These are phyloP conservation scores for Pulveroboletus sp. DNA, from an alignment of 768 basidiomycete genomes.

Conservation along the genomic window DNA sequence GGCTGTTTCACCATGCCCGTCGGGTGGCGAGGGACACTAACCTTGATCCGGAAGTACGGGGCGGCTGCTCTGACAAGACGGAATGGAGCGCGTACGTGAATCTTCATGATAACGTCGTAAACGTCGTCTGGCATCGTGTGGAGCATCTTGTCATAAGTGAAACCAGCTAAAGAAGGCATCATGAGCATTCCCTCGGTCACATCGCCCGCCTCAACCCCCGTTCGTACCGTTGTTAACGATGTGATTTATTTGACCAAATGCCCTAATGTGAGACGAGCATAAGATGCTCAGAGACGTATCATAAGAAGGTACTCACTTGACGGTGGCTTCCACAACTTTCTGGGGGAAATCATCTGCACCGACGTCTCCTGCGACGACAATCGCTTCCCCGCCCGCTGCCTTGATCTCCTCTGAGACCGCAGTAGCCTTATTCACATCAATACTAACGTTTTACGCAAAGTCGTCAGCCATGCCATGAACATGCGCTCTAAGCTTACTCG, in stretches of 20 bases:
- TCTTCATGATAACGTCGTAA: slow-evolving; percentile 78
- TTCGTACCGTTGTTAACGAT: slow-evolving; percentile 74
- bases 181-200: background rate
- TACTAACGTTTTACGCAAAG: slow-evolving; percentile 37
- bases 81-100: slow-evolving; percentile 87
- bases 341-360: slow-evolving; percentile 82
- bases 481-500: slow-evolving; percentile 50
- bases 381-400: slow-evolving; percentile 65
- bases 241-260: slow-evolving; percentile 84
- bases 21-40: slow-evolving; percentile 8
- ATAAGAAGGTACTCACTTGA: slow-evolving; percentile 51
- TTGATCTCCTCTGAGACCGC: slow-evolving; percentile 73
- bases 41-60: slow-evolving; percentile 82
- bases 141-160: slow-evolving; percentile 85
- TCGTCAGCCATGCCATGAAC: slow-evolving; percentile 4
- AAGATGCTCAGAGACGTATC: background rate
- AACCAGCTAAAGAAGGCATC: slow-evolving; percentile 47
- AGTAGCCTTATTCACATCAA: slow-evolving; percentile 68
- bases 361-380: slow-evolving; percentile 77
- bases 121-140: slow-evolving; percentile 83
- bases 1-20: background rate
- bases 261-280: slow-evolving; percentile 37
- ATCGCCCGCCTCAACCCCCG: background rate
- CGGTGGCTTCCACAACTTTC: slow-evolving; percentile 70
- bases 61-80: slow-evolving; percentile 80